These are phyloP conservation scores for Fragilaria crotonensis DNA, from an alignment of 108 stramenopile species.

Conservation along the genomic window DNA sequence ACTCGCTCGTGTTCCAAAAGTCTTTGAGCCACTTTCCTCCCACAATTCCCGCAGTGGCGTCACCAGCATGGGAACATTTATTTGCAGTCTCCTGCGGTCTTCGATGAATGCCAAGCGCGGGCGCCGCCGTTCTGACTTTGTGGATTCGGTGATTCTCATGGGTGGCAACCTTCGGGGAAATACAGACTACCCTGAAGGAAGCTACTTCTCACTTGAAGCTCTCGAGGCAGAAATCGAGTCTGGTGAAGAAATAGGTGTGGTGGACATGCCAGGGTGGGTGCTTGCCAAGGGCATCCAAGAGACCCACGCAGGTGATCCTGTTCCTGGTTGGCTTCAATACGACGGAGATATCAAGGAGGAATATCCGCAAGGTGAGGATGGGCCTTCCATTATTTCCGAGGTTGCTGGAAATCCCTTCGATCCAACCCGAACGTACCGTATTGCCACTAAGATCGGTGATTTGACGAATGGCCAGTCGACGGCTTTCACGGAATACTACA, in stretches of 20 bases:
- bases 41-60: slow-evolving; percentile 23
- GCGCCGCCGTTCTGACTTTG: slow-evolving; percentile 5
- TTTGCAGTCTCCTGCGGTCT: slow-evolving; percentile 28
- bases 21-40: slow-evolving; percentile 32
- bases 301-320: slow-evolving; percentile 45
- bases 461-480: slow-evolving; percentile 45
- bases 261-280: slow-evolving; percentile 44
- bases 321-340: slow-evolving; percentile 52
- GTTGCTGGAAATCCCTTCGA: slow-evolving; percentile 30
- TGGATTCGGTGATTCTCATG: slow-evolving; percentile 26
- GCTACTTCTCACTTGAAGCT: slow-evolving; percentile 34
- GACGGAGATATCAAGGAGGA: slow-evolving; percentile 36
- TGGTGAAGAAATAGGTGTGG: slow-evolving; percentile 35
- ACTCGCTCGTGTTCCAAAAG: slow-evolving; percentile 23
- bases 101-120: slow-evolving; percentile 17
- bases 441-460: slow-evolving; percentile 44
- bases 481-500: slow-evolving; percentile 39
- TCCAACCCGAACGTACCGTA: slow-evolving; percentile 28
- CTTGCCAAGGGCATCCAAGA: slow-evolving; percentile 27
- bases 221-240: slow-evolving; percentile 36
- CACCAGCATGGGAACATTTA: slow-evolving; percentile 32
- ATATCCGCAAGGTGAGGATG: neutral
- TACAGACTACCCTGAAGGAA: slow-evolving; percentile 26
- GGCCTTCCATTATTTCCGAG: slow-evolving; percentile 24
- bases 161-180: slow-evolving; percentile 41